Evolutionary conservation across 2,329 filamentous ascomycete genomes (phyloP).

Genomic region (Colletotrichum tofieldiae): DNA sequence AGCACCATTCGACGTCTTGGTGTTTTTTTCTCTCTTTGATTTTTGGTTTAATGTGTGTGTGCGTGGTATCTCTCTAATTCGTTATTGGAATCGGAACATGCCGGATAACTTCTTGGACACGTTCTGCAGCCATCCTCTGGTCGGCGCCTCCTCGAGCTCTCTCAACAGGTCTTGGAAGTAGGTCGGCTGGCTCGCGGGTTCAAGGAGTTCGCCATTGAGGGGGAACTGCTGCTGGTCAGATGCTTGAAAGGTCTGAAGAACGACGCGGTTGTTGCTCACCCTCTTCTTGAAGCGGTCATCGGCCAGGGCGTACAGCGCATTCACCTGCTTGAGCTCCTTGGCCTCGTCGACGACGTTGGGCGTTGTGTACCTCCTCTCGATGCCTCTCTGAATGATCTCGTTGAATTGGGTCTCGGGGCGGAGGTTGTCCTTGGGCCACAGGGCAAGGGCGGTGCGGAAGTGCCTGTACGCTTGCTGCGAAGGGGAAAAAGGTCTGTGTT

Average conservation of each 20-base stretch:
- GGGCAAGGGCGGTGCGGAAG: slow-evolving; percentile 66
- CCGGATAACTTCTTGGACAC: slow-evolving; percentile 71
- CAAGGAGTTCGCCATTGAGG: slow-evolving; percentile 64
- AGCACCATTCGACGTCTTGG: background rate
- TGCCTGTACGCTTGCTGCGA: slow-evolving; percentile 61
- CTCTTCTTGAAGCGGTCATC: slow-evolving; percentile 72
- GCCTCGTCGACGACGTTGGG: slow-evolving; percentile 56
- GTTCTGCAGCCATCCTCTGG: slow-evolving; percentile 67
- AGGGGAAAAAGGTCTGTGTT: slow-evolving; percentile 11
- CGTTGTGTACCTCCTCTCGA: slow-evolving; percentile 53
- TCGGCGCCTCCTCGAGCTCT: slow-evolving; percentile 76
- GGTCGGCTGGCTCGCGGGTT: slow-evolving; percentile 74
- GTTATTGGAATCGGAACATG: slow-evolving; percentile 71
- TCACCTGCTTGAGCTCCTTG: slow-evolving; percentile 70
- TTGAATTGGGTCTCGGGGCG: slow-evolving; percentile 76
- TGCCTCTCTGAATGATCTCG: slow-evolving; percentile 65
- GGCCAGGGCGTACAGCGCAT: slow-evolving; percentile 72
- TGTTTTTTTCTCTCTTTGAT: background rate
- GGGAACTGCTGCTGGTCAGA: slow-evolving; percentile 49
- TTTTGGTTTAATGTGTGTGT: background rate
- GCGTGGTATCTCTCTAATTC: slow-evolving; percentile 7
- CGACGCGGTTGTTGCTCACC: slow-evolving; percentile 56
- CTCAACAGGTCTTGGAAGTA: slow-evolving; percentile 74
- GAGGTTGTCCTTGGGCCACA: slow-evolving; percentile 76
- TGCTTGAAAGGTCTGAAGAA: background rate